Conservation (phyloP, 2,329 filamentous ascomycete genomes). For the Penicillium vulpinum region DNA sequence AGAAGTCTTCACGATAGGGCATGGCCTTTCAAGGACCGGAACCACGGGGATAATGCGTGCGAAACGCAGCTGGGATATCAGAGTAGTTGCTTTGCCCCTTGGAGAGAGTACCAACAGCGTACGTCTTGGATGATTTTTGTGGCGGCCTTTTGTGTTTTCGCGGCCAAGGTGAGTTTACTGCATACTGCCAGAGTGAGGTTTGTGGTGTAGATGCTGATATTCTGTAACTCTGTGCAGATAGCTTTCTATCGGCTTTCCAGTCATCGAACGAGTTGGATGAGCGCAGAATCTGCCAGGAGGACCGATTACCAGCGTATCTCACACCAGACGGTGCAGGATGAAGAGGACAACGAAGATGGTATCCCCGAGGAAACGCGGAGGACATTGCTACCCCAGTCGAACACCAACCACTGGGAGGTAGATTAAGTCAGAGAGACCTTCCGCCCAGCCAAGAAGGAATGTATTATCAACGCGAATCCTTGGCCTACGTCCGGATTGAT, state of each 20-base stretch:
- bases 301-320: constrained; percentile 12
- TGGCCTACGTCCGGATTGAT: too few relatives aligned
- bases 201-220: constrained; percentile 1
- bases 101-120: constrained; percentile 29
- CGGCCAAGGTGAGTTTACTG: constrained; percentile 23
- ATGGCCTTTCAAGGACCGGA: constrained; percentile 40
- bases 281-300: not conserved
- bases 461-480: too few relatives aligned
- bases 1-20: constrained; percentile 39
- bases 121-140: constrained; percentile 32
- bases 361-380: too few relatives aligned
- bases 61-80: constrained; percentile 33
- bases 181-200: not conserved
- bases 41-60: constrained; percentile 34
- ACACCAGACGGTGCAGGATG: constrained; percentile 2
- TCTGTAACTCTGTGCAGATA: not conserved
- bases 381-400: too few relatives aligned
- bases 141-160: constrained; percentile 24
- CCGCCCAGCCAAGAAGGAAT: too few relatives aligned
- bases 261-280: constrained; percentile 3
- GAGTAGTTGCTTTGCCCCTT: constrained; percentile 32
- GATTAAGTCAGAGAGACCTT: too few relatives aligned
- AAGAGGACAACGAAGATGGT: not conserved
- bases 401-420: too few relatives aligned
- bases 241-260: not conserved